Evolutionary conservation across 1,139 yeast species (phyloP), one percentile per base, ranked within the genome.

Genomic region (Trichomonascaceae sp.): DNA sequence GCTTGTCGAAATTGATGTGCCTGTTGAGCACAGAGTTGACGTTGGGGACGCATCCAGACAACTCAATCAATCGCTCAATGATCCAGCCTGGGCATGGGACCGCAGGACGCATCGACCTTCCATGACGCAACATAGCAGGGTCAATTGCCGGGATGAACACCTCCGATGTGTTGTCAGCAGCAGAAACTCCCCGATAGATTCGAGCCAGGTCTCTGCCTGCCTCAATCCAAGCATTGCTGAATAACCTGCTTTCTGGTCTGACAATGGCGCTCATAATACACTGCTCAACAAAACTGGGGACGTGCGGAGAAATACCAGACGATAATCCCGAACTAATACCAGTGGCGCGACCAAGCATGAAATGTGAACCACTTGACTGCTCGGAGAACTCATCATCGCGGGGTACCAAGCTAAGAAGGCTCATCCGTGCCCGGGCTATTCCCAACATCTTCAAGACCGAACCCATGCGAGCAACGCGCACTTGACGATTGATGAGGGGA

Each of bases 61-160:
- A 70, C 49, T 76, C 84, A 36, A 75, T 49, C 43, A 76, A 51
- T 36, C 81, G 62, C 43, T 71, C 75, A 13, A 70, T 52, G 33
- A 74, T 55, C 85, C 87, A 77, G 6, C 97, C 96, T 43, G 85
- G 72, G 51, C 96, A 87, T 2, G 95, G 93, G n/a, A 76, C 67
- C 34, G 74, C 48, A 2, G 64, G 56, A 17, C 43, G 36, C 14
- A 35, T 37, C 6, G 43, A 36, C 13, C 28, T 35, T 16, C 36
- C 43, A 9, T 33, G 37, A 28, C 35, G 37, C 17, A 47, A 32
- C 17, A 38, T 36, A n/a, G 39, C 43, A 1, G 36, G 35, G 8
- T 49, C 47, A 18, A 57, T 43, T 30, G 58, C 59, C 14, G 75
- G 70, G 17, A 71, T 55, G 23, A 67, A 43, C 16, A 43, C 38